These are phyloP conservation scores for Candida chilensis DNA, from an alignment of 805 yeast species.

Conservation along the genomic window DNA sequence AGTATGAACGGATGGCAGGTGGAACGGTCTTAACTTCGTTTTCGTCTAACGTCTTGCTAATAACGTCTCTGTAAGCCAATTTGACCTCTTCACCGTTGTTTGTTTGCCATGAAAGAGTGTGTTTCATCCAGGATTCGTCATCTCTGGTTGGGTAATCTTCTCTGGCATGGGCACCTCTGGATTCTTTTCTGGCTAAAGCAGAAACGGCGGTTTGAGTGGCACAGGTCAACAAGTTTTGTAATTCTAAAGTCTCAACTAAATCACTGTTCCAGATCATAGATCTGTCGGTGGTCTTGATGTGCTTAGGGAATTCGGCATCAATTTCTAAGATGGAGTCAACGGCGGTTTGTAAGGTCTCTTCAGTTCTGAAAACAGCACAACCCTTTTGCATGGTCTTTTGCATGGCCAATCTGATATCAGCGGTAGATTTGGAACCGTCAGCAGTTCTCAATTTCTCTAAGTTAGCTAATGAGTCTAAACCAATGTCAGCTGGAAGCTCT, in stretches of 20 bases:
- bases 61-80: slow-evolving; percentile 35
- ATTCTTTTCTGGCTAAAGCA: slow-evolving; percentile 35
- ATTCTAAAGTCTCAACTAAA: slow-evolving; percentile 36
- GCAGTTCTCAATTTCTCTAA: slow-evolving; percentile 33
- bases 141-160: slow-evolving; percentile 35
- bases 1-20: slow-evolving; percentile 35
- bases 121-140: slow-evolving; percentile 36
- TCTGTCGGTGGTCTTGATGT: slow-evolving; percentile 30
- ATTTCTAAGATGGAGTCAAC: slow-evolving; percentile 25
- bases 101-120: slow-evolving; percentile 32
- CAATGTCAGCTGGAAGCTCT: slow-evolving; percentile 27
- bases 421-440: slow-evolving; percentile 25
- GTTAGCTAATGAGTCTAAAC: slow-evolving; percentile 30
- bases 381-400: slow-evolving; percentile 38
- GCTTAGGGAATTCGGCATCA: slow-evolving; percentile 22
- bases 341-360: slow-evolving; percentile 34
- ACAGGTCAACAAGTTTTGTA: slow-evolving; percentile 38
- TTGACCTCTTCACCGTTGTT: slow-evolving; percentile 23
- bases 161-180: slow-evolving; percentile 41
- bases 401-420: slow-evolving; percentile 31
- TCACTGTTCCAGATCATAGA: slow-evolving; percentile 41
- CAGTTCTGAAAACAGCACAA: slow-evolving; percentile 37
- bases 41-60: slow-evolving; percentile 32
- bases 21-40: slow-evolving; percentile 38
- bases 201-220: slow-evolving; percentile 37